Conservation (phyloP, 768 basidiomycete species). For the Termitomyces sp. region DNA sequence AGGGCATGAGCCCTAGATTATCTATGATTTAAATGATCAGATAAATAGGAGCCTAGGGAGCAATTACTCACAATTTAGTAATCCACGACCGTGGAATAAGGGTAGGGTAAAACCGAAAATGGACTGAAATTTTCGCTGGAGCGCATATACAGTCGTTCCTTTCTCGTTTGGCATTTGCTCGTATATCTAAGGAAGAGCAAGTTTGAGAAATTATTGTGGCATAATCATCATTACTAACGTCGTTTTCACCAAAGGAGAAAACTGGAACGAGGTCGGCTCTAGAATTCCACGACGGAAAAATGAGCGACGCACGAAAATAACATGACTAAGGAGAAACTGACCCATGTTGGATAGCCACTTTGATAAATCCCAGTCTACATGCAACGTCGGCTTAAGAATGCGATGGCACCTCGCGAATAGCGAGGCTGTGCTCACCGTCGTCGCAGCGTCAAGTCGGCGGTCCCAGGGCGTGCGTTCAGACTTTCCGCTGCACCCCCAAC, state of each 20-base stretch:
- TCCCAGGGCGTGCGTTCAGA: conserved; percentile 92
- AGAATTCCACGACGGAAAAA: neutral
- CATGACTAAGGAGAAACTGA: conserved; percentile 25
- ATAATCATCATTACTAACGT: conserved; percentile 44
- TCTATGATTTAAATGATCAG: conserved; percentile 39
- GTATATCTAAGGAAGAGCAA: conserved; percentile 63
- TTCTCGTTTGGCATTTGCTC: conserved; percentile 95
- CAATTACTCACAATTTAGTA: conserved; percentile 76
- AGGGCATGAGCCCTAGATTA: conserved; percentile 93
- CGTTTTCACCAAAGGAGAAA: conserved; percentile 98
- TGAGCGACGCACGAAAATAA: neutral
- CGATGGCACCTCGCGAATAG: neutral
- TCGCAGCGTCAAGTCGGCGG: conserved; percentile 80
- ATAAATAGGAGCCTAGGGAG: neutral
- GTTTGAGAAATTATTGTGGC: neutral
- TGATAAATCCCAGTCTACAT: conserved; percentile 88
- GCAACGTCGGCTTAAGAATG: neutral
- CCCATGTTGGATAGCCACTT: conserved; percentile 88
- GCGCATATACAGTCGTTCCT: conserved; percentile 77
- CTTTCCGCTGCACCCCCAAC: conserved; percentile 96
- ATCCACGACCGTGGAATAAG: conserved; percentile 92
- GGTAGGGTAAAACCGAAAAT: conserved; percentile 95
- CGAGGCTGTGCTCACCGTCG: conserved; percentile 45
- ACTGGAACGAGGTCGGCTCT: conserved; percentile 96
- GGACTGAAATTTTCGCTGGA: conserved; percentile 89